These are phyloP conservation scores for Exophiala calicioides DNA, from an alignment of 2,329 filamentous ascomycete species.

Conservation along the genomic window DNA sequence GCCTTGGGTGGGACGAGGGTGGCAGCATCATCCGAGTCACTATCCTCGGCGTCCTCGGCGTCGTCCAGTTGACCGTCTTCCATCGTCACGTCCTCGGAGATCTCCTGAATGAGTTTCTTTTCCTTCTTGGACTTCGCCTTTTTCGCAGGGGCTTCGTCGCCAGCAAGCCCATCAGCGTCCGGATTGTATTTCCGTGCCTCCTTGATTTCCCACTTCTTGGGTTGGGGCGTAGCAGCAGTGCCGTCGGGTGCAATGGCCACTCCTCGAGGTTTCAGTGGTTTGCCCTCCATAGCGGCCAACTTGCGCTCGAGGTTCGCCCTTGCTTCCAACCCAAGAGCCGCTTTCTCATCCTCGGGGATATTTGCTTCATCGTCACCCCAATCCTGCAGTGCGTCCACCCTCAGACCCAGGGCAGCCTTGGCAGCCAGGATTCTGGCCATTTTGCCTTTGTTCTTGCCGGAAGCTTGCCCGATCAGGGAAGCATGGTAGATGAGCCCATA, in stretches of 20 bases:
- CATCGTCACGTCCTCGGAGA: slow-evolving; percentile 40
- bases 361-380: slow-evolving; percentile 68
- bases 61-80: slow-evolving; percentile 43
- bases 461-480: slow-evolving; percentile 92
- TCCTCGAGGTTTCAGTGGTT: slow-evolving; percentile 77
- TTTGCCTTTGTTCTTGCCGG: slow-evolving; percentile 98
- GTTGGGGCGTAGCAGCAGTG: slow-evolving; percentile 57
- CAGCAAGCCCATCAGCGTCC: slow-evolving; percentile 82
- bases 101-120: slow-evolving; percentile 48
- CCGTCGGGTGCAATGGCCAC: slow-evolving; percentile 74
- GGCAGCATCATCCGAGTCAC: slow-evolving; percentile 40
- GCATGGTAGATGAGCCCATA: slow-evolving; percentile 94
- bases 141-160: slow-evolving; percentile 62
- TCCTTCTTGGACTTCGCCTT: slow-evolving; percentile 45
- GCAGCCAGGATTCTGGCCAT: slow-evolving; percentile 94
- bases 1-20: slow-evolving; percentile 34
- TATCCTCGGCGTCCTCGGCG: slow-evolving; percentile 46
- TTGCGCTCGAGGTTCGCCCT: slow-evolving; percentile 53
- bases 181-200: slow-evolving; percentile 92
- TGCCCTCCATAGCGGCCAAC: slow-evolving; percentile 72
- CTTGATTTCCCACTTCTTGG: slow-evolving; percentile 83
- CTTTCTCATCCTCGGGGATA: slow-evolving; percentile 80
- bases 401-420: slow-evolving; percentile 88
- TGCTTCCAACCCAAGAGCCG: slow-evolving; percentile 69
- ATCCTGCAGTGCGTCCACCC: slow-evolving; percentile 84